Evolutionary conservation across 768 basidiomycete species (phyloP), one percentile per base, ranked within the genome.

Genomic region (Podaxis rugospora): DNA sequence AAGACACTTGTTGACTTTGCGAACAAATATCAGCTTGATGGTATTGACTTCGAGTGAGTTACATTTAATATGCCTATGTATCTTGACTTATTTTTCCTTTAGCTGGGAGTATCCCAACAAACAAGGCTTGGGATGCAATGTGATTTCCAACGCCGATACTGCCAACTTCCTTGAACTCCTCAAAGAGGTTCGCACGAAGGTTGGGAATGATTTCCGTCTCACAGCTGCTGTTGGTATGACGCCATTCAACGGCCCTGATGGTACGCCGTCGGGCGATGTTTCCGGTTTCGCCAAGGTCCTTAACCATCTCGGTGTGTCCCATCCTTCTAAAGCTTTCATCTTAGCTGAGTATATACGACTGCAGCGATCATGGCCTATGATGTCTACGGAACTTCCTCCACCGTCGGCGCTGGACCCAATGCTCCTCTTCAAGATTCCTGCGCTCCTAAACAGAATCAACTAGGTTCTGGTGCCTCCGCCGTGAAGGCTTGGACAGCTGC

Each of bases 41-140:
- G 87, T 13, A 71, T 90, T 52, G 82, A 87, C 57, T 77, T 81
- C 51, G 80, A 81, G 80, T 80, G 62, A 55, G 77, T 68, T 21
- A 16, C 68, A 28, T 14, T 7, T 13, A 14, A 25, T 37, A 21
- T 36, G 47, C 53, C 59, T 23, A 49, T 23, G 35, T 44, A 56
- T 25, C 6, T 51, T 36, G 25, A 28, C 28, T 32, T 27, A 40
- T 46, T n/a, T 51, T 40, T 44, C 18, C 59, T 62, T 62, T 53
- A 81, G 81, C 67, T 95, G 93, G 93, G 94, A 96, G 72, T 95
- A 91, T 69, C 94, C 94, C 1, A 83, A 79, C 59, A 68, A 75
- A 5, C 76, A 80, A 61, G 92, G 93, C 36, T 78, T 88, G 1
- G 84, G 83, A 1, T 90, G 90, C 65, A 97, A 96, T 70, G 70